A percentile compares a stretch with the other conserved stretches of the same genome.
Evolutionary conservation across 2,329 filamentous ascomycete genomes (phyloP).

Genomic region (Colletotrichum costaricense): DNA sequence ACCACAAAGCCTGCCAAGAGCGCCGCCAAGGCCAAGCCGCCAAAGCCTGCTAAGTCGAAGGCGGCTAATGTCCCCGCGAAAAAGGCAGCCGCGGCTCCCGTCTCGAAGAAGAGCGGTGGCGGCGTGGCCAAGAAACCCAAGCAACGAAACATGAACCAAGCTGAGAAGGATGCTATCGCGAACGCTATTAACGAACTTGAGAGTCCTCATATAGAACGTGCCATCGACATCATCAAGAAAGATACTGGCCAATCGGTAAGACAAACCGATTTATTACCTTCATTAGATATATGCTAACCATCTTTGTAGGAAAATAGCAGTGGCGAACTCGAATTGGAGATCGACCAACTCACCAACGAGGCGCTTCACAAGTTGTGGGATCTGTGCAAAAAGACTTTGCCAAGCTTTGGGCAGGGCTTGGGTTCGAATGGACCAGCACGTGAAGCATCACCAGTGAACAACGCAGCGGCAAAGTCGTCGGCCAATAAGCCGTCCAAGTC

Average conservation of each 20-base stretch:
- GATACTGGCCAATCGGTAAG: constrained; percentile 82
- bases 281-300: constrained; percentile 38
- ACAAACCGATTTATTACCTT: constrained; percentile 42
- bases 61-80: constrained; percentile 47
- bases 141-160: constrained; percentile 74
- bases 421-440: constrained; percentile 39
- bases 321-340: constrained; percentile 70
- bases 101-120: constrained; percentile 52
- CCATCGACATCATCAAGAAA: constrained; percentile 89
- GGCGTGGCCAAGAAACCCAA: constrained; percentile 57
- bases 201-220: constrained; percentile 79
- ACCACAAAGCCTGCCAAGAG: constrained; percentile 66
- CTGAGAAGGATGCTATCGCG: constrained; percentile 93
- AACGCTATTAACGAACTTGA: constrained; percentile 85
- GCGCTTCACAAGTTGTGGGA: constrained; percentile 65
- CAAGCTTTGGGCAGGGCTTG: constrained; percentile 51
- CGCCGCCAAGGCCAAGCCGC: constrained; percentile 62
- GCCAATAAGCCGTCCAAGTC: constrained; percentile 59
- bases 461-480: constrained; percentile 44
- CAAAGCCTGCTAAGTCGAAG: constrained; percentile 65
- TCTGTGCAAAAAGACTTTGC: constrained; percentile 55
- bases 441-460: constrained; percentile 45
- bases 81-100: constrained; percentile 52
- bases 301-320: constrained; percentile 64
- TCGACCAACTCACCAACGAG: constrained; percentile 67